phyloP scores from a whole-genome alignment of 2,329 filamentous ascomycete species.

The Thielaviopsis ethacetica region DNA sequence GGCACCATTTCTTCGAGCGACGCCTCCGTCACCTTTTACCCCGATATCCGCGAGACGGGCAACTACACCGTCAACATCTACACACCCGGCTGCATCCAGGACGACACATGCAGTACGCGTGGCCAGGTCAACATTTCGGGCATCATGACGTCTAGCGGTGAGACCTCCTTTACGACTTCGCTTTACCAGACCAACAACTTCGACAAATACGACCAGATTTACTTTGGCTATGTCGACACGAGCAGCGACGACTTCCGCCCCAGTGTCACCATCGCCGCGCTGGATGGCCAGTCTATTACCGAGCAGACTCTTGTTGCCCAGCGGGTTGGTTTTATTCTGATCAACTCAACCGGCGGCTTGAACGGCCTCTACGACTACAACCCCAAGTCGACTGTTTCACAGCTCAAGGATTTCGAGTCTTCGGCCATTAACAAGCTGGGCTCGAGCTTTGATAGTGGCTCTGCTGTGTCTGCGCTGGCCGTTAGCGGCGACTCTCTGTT shows the following conservation, averaged over 20 bases:
- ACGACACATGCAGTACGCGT: conserved; percentile 57
- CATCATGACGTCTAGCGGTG: conserved; percentile 38
- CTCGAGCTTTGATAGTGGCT: conserved; percentile 47
- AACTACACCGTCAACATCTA: conserved; percentile 86
- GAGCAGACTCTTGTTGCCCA: conserved; percentile 75
- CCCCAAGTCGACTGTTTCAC: conserved; percentile 33
- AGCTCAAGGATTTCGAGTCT: conserved; percentile 44
- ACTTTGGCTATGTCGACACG: conserved; percentile 69
- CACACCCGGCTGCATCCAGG: conserved; percentile 77
- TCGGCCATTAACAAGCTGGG: conserved; percentile 68
- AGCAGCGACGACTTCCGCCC: conserved; percentile 59
- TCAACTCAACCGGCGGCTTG: conserved; percentile 60
- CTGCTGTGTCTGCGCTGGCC: conserved; percentile 53
- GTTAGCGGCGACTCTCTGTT: conserved; percentile 50
- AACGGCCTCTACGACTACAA: conserved; percentile 88
- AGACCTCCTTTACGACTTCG: conserved; percentile 35
- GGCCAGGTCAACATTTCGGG: conserved; percentile 73
- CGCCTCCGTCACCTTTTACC: conserved; percentile 59
- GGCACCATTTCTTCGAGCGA: conserved; percentile 38
- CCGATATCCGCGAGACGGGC: conserved; percentile 74
- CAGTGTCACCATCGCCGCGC: conserved; percentile 59
- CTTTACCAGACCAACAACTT: conserved; percentile 87
- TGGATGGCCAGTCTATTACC: conserved; percentile 41
- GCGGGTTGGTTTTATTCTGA: conserved; percentile 60
- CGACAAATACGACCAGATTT: conserved; percentile 92